phyloP scores from a whole-genome alignment of 345 rosid genomes.

The Citrus maxima region DNA sequence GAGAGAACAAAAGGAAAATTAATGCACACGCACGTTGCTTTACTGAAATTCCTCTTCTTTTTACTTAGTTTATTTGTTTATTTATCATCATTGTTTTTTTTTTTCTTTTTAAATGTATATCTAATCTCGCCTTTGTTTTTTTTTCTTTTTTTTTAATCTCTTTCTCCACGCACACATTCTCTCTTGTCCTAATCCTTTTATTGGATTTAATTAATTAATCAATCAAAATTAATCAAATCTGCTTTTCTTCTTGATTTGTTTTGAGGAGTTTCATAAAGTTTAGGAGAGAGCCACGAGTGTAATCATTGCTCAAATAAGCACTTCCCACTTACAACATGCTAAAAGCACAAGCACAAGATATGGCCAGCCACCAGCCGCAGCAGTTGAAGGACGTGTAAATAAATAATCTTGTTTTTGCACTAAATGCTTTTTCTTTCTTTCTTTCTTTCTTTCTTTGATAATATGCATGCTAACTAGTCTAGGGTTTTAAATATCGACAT shows the following conservation, averaged over 20 bases:
- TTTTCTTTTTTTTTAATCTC: not conserved
- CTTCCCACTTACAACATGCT: slow-evolving; percentile 34
- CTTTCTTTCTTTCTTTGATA: not conserved
- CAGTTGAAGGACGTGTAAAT: not conserved
- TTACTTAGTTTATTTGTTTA: not conserved
- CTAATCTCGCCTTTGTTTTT: not conserved
- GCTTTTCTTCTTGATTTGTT: slow-evolving; percentile 10
- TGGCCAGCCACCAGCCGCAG: not conserved
- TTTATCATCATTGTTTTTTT: not conserved
- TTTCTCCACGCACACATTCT: slow-evolving; percentile 7
- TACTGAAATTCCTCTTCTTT: slow-evolving; percentile 7
- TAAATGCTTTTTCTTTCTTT: not conserved
- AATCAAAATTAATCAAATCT: slow-evolving; percentile 21
- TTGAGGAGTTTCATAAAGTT: slow-evolving; percentile 25
- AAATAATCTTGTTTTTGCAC: not conserved
- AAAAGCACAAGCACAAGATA: not conserved
- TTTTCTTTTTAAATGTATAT: not conserved
- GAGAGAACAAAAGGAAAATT: slow-evolving; percentile 13
- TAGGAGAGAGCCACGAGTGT: slow-evolving; percentile 40
- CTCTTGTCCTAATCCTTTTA: slow-evolving; percentile 23
- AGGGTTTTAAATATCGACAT: not conserved
- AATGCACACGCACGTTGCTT: slow-evolving; percentile 24
- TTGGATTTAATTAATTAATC: not conserved
- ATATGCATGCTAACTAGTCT: not conserved
- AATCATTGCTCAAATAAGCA: slow-evolving; percentile 48